A percentile compares a stretch with the other conserved stretches of the same genome.
phyloP scores from a whole-genome alignment of 108 stramenopile species.

The Skeletonema tropicum region DNA sequence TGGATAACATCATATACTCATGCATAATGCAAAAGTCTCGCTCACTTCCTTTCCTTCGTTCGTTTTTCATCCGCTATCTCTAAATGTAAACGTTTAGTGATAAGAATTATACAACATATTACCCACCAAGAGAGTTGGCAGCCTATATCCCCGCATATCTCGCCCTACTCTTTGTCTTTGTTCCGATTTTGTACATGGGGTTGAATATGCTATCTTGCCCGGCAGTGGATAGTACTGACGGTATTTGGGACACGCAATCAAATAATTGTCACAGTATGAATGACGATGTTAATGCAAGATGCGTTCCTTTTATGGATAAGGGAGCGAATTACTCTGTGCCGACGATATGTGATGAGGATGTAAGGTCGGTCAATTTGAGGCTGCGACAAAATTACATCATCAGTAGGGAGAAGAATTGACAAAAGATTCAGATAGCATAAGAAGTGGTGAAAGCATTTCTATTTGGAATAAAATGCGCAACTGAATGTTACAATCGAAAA shows the following conservation, averaged over 20 bases:
- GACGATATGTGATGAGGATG: slow-evolving; percentile 37
- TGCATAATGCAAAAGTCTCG: neutral
- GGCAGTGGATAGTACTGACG: slow-evolving; percentile 14
- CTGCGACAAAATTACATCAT: slow-evolving; percentile 6
- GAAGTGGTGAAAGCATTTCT: neutral
- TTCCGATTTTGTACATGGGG: slow-evolving; percentile 45
- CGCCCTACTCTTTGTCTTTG: slow-evolving; percentile 29
- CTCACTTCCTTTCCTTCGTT: neutral
- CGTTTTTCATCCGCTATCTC: no score
- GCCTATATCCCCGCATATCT: slow-evolving; percentile 31
- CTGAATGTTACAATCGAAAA: neutral
- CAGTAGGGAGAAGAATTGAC: neutral
- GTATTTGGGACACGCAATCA: slow-evolving; percentile 44
- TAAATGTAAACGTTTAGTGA: no score
- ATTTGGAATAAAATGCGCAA: neutral
- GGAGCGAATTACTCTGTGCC: slow-evolving; percentile 17
- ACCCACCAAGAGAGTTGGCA: slow-evolving; percentile 41
- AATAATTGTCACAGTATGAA: neutral
- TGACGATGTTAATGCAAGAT: slow-evolving; percentile 4
- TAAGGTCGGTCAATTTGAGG: slow-evolving; percentile 22
- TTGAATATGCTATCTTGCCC: slow-evolving; percentile 42
- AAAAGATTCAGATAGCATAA: neutral
- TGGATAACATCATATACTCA: neutral
- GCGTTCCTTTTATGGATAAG: neutral
- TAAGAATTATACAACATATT: slow-evolving; percentile 29